Conservation (phyloP, 257 asterid species). For the Gentiana straminea region DNA sequence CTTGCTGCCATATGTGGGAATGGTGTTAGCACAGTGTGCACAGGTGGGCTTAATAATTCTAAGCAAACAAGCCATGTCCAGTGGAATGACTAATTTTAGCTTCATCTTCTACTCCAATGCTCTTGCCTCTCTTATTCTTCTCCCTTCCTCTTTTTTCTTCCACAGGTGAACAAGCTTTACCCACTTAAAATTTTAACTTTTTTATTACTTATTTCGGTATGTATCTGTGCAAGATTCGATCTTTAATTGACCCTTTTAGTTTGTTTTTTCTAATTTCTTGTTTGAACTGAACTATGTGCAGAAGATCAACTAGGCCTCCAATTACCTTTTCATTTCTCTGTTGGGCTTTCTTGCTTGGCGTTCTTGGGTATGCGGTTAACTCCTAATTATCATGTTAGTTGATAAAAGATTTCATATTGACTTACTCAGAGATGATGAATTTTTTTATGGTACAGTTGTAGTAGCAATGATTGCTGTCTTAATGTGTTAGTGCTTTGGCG, state of each 20-base stretch:
- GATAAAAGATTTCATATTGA: not conserved
- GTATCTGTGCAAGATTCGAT: too few relatives aligned
- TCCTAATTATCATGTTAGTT: conserved; percentile 2
- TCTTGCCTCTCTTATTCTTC: conserved; percentile 71
- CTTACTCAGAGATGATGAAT: not conserved
- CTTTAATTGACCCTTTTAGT: not conserved
- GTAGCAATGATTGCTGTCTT: too few relatives aligned
- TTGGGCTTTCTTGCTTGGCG: conserved; percentile 62
- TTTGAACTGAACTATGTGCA: conserved; percentile 18
- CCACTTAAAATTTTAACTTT: not conserved
- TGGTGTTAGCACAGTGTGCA: conserved; percentile 50
- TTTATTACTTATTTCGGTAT: not conserved
- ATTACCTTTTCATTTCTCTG: conserved; percentile 37
- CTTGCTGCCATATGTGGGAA: conserved; percentile 54
- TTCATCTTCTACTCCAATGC: conserved; percentile 79
- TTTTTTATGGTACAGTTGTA: too few relatives aligned
- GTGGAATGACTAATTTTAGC: conserved; percentile 74
- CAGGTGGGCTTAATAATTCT: conserved; percentile 71
- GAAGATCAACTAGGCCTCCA: conserved; percentile 58
- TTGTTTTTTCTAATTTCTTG: not conserved
- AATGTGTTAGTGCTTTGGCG: not conserved
- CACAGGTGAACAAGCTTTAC: conserved; percentile 33
- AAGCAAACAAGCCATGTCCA: conserved; percentile 66
- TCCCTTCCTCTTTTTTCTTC: conserved; percentile 67
- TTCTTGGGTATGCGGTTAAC: conserved; percentile 60